Evolutionary conservation across 2,329 filamentous ascomycete species (phyloP), one percentile per base, ranked within the genome.

Genomic region (Botrytis cinerea): DNA sequence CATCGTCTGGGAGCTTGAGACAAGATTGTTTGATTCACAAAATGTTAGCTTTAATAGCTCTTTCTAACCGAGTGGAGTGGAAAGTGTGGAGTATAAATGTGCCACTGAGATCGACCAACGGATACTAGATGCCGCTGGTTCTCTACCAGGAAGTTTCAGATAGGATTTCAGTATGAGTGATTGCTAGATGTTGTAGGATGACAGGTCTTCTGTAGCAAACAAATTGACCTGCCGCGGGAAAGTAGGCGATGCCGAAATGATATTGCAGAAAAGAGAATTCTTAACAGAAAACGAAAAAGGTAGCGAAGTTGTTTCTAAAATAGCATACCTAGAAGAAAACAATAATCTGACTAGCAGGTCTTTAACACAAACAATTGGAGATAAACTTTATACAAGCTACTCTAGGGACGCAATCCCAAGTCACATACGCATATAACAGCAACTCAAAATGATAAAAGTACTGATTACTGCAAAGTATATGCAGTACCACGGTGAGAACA

Each of bases 401-500:
- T 57, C 51, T 3, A 32, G 54, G 16, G 18, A 69, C 9, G n/a
- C n/a, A 18, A 69, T 43, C 18, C 14, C 14, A 57, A 57, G n/a
- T 69, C 51, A 69, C 38, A 43, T 43, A 9, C 22, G 48, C 66
- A 45, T 69, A 28, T n/a, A 40, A 54, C 25, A 20, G 35, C 66
- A 20, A 45, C 40, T n/a, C 40, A 28, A 57, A 57, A 69, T 16
- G 48, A 32, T 12, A 57, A 69, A 69, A 43, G n/a, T 59, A 69
- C 66, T 43, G 66, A 57, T 45, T 69, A 25, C 66, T 69, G 66
- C 66, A 69, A 57, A 57, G 18, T 57, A 7, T 45, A 69, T 69
- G 66, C 66, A 32, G 66, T 69, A 69, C 22, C 35, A 69, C 66
- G 48, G 66, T 69, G 66, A 69, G 66, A 57, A 57, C 35, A 57